Evolutionary conservation across 2,329 filamentous ascomycete genomes (phyloP).

Genomic region (Claviceps arundinis): DNA sequence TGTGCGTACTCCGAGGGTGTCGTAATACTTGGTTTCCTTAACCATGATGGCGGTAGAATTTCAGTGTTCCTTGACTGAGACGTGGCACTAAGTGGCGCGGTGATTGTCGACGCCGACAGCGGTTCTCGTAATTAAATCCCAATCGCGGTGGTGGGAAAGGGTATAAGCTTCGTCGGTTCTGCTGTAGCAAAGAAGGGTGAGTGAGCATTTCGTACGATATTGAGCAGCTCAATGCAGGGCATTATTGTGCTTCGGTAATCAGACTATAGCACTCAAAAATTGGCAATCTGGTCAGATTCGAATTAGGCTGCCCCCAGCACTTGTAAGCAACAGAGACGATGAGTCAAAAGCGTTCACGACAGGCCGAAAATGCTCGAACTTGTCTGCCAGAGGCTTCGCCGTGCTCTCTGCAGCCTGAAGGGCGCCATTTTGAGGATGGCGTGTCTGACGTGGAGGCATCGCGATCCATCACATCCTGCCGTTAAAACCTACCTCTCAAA

Average conservation of each 20-base stretch:
- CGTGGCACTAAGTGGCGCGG: background rate
- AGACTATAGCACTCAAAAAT: background rate
- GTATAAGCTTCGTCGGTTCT: background rate
- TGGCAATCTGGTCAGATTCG: background rate
- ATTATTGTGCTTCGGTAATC: background rate
- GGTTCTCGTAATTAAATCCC: background rate
- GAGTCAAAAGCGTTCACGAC: background rate
- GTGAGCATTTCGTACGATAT: background rate
- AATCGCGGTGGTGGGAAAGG: background rate
- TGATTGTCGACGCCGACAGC: slow-evolving; percentile 4
- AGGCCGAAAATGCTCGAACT: too few species aligned
- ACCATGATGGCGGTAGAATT: slow-evolving; percentile 44
- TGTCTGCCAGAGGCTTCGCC: background rate
- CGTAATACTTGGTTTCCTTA: slow-evolving; percentile 69
- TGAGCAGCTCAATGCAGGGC: background rate
- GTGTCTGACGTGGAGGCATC: background rate
- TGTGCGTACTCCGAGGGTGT: slow-evolving; percentile 56
- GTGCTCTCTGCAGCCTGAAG: background rate
- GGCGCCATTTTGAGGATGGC: background rate
- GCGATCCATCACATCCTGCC: background rate
- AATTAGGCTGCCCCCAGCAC: background rate
- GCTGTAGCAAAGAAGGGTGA: background rate
- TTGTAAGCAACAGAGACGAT: background rate
- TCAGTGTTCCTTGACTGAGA: slow-evolving; percentile 3
- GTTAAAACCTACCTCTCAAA: background rate